Conservation (phyloP, 805 yeast species). For the Suhomyces sp. region DNA sequence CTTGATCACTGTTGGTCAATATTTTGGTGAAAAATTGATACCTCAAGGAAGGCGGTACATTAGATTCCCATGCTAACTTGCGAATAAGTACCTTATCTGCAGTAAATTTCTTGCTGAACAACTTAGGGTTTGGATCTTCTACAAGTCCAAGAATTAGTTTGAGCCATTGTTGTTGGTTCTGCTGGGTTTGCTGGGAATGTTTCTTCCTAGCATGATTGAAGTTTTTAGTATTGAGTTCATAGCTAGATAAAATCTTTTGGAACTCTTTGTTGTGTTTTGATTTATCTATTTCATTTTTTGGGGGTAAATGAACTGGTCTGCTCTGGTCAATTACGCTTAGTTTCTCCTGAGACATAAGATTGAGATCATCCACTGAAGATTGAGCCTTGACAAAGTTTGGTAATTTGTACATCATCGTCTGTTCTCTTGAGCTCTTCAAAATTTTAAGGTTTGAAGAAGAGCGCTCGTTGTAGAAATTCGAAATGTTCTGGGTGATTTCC, state of each 20-base stretch:
- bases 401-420: conserved; percentile 31
- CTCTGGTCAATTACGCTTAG: conserved; percentile 53
- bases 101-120: conserved; percentile 23
- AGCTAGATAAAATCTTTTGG: conserved; percentile 40
- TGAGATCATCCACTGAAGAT: conserved; percentile 54
- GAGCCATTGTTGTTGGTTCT: conserved; percentile 29
- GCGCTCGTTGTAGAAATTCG: conserved; percentile 35
- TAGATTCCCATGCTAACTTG: conserved; percentile 38
- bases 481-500: conserved; percentile 35
- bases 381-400: conserved; percentile 40
- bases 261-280: conserved; percentile 57
- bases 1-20: conserved; percentile 16
- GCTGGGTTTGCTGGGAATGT: conserved; percentile 14
- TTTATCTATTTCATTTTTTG: conserved; percentile 53
- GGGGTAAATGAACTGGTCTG: conserved; percentile 72
- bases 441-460: conserved; percentile 32
- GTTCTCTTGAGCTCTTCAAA: conserved; percentile 32
- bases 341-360: conserved; percentile 60
- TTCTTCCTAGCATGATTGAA: conserved; percentile 19
- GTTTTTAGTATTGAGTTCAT: conserved; percentile 30
- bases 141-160: conserved; percentile 18
- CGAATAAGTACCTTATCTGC: conserved; percentile 30
- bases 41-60: conserved; percentile 24
- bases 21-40: conserved; percentile 28
- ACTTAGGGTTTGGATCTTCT: conserved; percentile 12